Percentiles rank a stretch among this genome's conserved stretches.
These are phyloP conservation scores for Anisodus tanguticus DNA, from an alignment of 257 asterid species.

Conservation along the genomic window DNA sequence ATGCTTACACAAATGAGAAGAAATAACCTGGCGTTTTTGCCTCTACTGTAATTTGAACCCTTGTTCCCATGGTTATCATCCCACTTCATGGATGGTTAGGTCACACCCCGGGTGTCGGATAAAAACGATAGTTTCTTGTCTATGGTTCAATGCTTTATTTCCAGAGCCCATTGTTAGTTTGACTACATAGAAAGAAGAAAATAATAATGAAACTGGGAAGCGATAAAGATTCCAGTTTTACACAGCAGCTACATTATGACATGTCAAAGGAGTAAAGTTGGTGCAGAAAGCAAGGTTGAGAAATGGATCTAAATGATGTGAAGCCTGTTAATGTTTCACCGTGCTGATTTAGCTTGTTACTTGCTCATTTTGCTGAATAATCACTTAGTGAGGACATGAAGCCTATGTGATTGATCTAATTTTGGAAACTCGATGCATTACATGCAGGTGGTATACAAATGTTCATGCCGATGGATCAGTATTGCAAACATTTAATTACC, in stretches of 20 bases:
- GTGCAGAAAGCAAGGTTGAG: not conserved
- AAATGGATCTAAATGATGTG: not conserved
- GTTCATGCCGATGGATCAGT: conserved; percentile 95
- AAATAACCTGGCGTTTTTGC: not conserved
- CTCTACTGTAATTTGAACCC: not conserved
- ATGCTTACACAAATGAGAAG: not conserved
- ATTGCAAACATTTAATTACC: conserved; percentile 64
- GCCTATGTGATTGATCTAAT: conserved; percentile 12
- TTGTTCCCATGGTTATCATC: not conserved
- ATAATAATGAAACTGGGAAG: not conserved
- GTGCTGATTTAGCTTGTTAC: not conserved
- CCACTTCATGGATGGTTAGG: not conserved
- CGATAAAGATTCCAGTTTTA: not conserved
- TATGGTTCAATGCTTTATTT: conserved; percentile 9
- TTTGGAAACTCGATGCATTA: conserved; percentile 29
- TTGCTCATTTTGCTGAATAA: not conserved
- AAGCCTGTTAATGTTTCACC: not conserved
- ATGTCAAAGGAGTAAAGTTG: conserved; percentile 13
- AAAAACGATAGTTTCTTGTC: not conserved
- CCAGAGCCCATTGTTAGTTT: not conserved
- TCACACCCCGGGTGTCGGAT: not conserved
- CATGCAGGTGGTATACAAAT: conserved; percentile 93
- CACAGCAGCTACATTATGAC: not conserved
- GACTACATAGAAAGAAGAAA: not conserved
- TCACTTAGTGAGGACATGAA: not conserved